Evolutionary conservation across 768 basidiomycete species (phyloP), one percentile per base, ranked within the genome.

Genomic region (Rhizopogon vesiculosus): DNA sequence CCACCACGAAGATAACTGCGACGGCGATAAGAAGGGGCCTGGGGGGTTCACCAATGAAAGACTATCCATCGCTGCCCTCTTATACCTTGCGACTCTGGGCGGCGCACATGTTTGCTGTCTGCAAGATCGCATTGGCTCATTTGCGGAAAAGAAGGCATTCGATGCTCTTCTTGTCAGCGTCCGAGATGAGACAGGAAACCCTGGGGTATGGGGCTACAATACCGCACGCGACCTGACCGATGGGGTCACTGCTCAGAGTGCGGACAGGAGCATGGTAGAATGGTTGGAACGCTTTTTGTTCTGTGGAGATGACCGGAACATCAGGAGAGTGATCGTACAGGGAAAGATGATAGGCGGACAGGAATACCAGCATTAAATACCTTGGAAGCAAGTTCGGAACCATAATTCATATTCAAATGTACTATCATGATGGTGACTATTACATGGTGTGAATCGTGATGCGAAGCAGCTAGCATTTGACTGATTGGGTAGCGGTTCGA

Each of bases 51-150:
- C 77, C 4, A 75, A 79, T 62, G 76, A 76, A n/a, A 87, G 86
- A 57, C 78, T 98, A 15, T 75, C 85, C 3, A 77, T 93, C 44
- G 74, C 88, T 6, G 83, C 91, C 1, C 76, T 97, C 52, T 76
- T 98, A 54, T 87, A 93, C 75, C 85, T 98, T 51, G 95, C 96
- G 8, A 98, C 96, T 4, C 73, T 88, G 22, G 96, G 96, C 35
- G 96, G 96, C 1, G 96, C 96, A 1, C 77, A 83, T 22, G 85
- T 98, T 0, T 95, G 93, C 64, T 76, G 77, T 50, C 71, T 97
- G 10, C 78, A 83, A 52, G 70, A 81, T 25, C 78, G 75, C 41
- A 77, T 90, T 15, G 96, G 96, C 7, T 87, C 86, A 16, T 91
- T 98, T 59, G 76, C 74, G 13, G 74, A 76, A 3, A 93, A 92